These are phyloP conservation scores for Kokia cookei DNA, from an alignment of 441 rosid genomes.

Conservation along the genomic window DNA sequence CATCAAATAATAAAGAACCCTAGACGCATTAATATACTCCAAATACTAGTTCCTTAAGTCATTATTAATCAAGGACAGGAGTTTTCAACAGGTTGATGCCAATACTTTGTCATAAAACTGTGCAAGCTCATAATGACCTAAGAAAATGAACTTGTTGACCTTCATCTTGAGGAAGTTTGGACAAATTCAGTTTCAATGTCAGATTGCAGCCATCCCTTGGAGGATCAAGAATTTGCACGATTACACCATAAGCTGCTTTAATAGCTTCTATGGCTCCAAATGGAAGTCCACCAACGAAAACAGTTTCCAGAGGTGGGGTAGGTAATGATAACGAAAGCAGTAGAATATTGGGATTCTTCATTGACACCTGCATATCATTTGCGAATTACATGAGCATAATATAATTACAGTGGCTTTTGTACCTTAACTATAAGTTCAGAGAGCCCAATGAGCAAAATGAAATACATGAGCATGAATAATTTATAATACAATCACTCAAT, in stretches of 20 bases:
- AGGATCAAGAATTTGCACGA: slow-evolving; percentile 90
- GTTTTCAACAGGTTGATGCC: slow-evolving; percentile 6
- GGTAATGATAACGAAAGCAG: slow-evolving; percentile 82
- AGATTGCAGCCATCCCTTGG: slow-evolving; percentile 94
- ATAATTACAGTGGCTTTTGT: not conserved
- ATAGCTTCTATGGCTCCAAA: slow-evolving; percentile 90
- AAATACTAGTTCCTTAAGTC: not conserved
- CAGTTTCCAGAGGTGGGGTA: slow-evolving; percentile 73
- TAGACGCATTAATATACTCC: not conserved
- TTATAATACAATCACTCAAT: not conserved
- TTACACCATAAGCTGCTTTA: slow-evolving; percentile 65
- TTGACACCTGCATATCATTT: slow-evolving; percentile 47
- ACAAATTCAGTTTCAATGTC: slow-evolving; percentile 79
- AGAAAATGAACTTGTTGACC: slow-evolving; percentile 53
- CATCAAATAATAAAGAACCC: not conserved
- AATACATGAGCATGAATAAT: not conserved
- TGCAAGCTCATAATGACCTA: slow-evolving; percentile 43
- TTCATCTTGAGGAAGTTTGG: slow-evolving; percentile 81
- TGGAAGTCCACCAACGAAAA: slow-evolving; percentile 78
- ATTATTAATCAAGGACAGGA: not conserved
- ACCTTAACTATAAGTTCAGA: not conserved
- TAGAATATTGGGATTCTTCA: slow-evolving; percentile 69
- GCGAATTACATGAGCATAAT: slow-evolving; percentile 7
- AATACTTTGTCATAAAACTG: slow-evolving; percentile 11
- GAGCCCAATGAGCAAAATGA: not conserved